These are phyloP conservation scores for Pascua guehoae DNA, from an alignment of 1,284 basidiomycete genomes.

Conservation along the genomic window DNA sequence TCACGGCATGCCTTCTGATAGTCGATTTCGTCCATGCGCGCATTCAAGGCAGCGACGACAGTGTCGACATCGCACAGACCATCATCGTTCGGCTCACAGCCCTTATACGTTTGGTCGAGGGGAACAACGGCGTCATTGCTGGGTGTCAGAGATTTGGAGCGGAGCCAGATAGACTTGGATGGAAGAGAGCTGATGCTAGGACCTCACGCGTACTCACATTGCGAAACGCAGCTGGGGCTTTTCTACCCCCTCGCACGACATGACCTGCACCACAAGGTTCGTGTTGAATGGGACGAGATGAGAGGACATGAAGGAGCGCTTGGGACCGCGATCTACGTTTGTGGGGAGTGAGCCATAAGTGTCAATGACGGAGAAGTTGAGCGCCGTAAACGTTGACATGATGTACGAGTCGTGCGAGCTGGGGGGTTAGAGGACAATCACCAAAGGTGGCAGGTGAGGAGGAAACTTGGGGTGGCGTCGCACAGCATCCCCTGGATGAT, in stretches of 20 bases:
- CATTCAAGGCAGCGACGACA: conserved; percentile 68
- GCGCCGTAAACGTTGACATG: conserved; percentile 67
- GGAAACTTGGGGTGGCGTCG: too few relatives aligned
- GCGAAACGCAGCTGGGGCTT: conserved; percentile 46
- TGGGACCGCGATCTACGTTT: not conserved
- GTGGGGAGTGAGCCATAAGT: conserved; percentile 23
- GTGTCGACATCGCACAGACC: conserved; percentile 74
- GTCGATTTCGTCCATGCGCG: conserved; percentile 65
- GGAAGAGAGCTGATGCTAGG: not conserved
- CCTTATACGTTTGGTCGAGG: conserved; percentile 63
- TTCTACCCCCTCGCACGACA: conserved; percentile 31
- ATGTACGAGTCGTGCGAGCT: conserved; percentile 60
- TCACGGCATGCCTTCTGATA: conserved; percentile 65
- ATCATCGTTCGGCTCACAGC: conserved; percentile 64
- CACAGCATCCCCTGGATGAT: too few relatives aligned
- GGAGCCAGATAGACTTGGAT: too few relatives aligned
- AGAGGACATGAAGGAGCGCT: conserved; percentile 60
- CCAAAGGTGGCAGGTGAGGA: too few relatives aligned
- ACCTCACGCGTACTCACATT: conserved; percentile 18
- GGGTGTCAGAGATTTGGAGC: too few relatives aligned
- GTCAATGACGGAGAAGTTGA: conserved; percentile 59
- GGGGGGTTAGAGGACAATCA: not conserved
- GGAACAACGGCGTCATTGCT: conserved; percentile 81
- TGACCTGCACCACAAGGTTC: conserved; percentile 39
- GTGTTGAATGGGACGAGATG: conserved; percentile 73